Base-by-base conservation (phyloP, 805 yeast species). In the Debaryomyces tyrocola region DNA sequence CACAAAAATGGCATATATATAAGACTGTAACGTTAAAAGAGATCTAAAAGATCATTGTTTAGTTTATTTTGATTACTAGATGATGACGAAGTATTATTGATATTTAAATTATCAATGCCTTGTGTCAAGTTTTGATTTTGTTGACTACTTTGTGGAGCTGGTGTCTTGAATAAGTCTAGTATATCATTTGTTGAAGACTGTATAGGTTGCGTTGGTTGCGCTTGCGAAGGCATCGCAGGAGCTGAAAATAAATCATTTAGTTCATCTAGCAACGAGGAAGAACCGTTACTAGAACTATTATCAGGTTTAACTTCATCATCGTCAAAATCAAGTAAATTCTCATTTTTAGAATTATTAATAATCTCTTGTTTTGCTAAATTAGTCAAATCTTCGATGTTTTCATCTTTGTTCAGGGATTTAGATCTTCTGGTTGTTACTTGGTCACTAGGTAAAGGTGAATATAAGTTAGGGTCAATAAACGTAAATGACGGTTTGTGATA, bases 271-370 rank as follows among this genome's bases (percentile, higher is more conserved):
- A 84, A 76, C 47, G 76, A 77, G 4, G 70, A 45, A 8, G 54
- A 45, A 17, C 58, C 62, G 3, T 50, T 59, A 7, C 51, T 54
- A 12, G 53, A 54, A 1, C 18, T 33, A 17, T 40, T 41, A 20
- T 37, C 48, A 8, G 35, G 47, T 4, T 55, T 55, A 9, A 43
- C 38, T 5, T 49, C 79, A 40, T 82, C 89, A 49, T 83, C 89
- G 57, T 86, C 97, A 53, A 92, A 83, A 63, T 92, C 96, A 43
- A 92, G 78, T 54, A 94, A 73, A 55, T 88, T 89, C 56, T 90
- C 97, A 39, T 85, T 84, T 55, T 84, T 83, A 24, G 77, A 79
- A 40, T 78, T 79, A 46, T 74, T 77, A 40, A 82, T 80, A 47
- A 85, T 80, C 58, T 90, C 97, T 48, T 82, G 83, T 53, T 81